These are phyloP conservation scores for Nasturtium officinale DNA, from an alignment of 345 rosid species.

Conservation along the genomic window DNA sequence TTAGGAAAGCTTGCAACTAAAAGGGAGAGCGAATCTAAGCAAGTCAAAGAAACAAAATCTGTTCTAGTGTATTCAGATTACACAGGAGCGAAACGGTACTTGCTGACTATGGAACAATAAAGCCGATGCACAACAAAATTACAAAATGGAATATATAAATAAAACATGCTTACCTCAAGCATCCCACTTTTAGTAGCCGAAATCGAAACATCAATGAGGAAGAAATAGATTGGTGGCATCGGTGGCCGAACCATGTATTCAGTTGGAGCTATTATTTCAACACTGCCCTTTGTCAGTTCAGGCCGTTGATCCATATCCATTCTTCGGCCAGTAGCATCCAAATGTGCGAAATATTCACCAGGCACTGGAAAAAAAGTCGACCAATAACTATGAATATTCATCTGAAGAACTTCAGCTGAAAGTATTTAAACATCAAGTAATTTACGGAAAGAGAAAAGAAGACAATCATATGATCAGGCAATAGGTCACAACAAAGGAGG, in stretches of 20 bases:
- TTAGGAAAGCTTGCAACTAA: constrained; percentile 18
- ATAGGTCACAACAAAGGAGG: not conserved
- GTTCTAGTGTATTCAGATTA: constrained; percentile 3
- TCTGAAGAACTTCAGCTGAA: constrained; percentile 8
- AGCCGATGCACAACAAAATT: constrained; percentile 7
- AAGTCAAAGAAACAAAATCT: not conserved
- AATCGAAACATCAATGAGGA: constrained; percentile 92
- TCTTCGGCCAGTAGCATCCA: constrained; percentile 91
- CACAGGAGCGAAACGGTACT: not conserved
- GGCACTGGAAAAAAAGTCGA: constrained; percentile 62
- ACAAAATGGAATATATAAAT: constrained; percentile 13
- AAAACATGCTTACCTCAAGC: constrained; percentile 78
- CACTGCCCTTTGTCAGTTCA: constrained; percentile 92
- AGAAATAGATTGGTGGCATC: constrained; percentile 95
- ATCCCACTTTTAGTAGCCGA: constrained; percentile 93
- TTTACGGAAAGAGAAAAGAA: constrained; percentile 19
- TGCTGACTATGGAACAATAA: constrained; percentile 12
- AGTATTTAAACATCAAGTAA: constrained; percentile 11
- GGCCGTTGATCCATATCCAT: constrained; percentile 93
- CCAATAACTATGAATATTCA: constrained; percentile 11
- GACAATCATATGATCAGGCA: constrained; percentile 10
- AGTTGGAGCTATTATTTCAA: constrained; percentile 95
- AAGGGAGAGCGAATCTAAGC: constrained; percentile 8
- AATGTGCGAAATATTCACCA: constrained; percentile 88
- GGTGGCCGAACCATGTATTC: constrained; percentile 99